Percentiles rank a stretch among this genome's conserved stretches.
phyloP scores from a whole-genome alignment of 805 yeast species.

The Yarrowia keelungensis region DNA sequence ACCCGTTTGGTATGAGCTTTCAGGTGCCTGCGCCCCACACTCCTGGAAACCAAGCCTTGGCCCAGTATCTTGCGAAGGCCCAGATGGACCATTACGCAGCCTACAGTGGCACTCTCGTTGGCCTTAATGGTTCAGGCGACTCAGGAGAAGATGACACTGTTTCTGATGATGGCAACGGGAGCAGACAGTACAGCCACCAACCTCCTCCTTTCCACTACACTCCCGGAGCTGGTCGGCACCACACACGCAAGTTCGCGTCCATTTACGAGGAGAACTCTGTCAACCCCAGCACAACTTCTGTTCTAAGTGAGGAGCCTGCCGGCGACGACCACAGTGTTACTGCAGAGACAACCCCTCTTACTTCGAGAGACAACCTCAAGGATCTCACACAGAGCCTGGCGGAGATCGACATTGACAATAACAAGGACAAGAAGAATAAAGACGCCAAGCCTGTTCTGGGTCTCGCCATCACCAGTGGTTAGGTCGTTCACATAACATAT shows the following conservation, averaged over 20 bases:
- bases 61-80: conserved; percentile 32
- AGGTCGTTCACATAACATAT: not conserved
- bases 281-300: conserved; percentile 31
- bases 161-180: conserved; percentile 25
- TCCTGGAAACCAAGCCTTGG: conserved; percentile 35
- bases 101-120: conserved; percentile 19
- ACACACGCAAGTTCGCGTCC: conserved; percentile 32
- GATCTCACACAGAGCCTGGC: conserved; percentile 29
- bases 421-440: conserved; percentile 30
- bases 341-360: conserved; percentile 28
- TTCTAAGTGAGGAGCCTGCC: conserved; percentile 27
- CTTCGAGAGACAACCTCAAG: conserved; percentile 24
- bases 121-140: conserved; percentile 6
- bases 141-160: conserved; percentile 19
- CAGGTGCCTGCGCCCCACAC: conserved; percentile 37
- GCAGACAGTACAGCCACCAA: conserved; percentile 29
- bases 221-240: conserved; percentile 36
- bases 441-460: conserved; percentile 34
- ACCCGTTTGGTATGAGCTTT: conserved; percentile 29
- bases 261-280: conserved; percentile 31
- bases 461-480: conserved; percentile 32
- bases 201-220: conserved; percentile 36
- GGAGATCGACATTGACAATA: conserved; percentile 33
- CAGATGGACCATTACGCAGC: conserved; percentile 37
- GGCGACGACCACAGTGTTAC: conserved; percentile 30